Evolutionary conservation across 2,329 filamentous ascomycete species (phyloP), one percentile per base, ranked within the genome.

Genomic region (Talaromyces sp.): DNA sequence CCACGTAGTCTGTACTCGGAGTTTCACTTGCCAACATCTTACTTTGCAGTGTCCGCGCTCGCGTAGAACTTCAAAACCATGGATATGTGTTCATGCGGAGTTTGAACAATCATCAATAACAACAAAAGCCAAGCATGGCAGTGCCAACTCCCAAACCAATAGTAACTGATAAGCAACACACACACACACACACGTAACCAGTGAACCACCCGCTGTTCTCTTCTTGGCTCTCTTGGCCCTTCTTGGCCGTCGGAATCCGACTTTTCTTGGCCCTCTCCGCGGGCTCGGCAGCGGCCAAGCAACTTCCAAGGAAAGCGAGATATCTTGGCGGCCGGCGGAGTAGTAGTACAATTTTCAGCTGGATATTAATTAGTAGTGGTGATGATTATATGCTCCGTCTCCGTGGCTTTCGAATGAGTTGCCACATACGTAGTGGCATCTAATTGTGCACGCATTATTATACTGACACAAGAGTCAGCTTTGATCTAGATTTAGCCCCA

Each of bases 241-340:
- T 46, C 41, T 46, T 46, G 43, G n/a, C 43, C 43, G 43, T 38
- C 35, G 43, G 43, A 46, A 24, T 24, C 43, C 43, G 11, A 46
- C 43, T 46, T 27, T 27, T 55, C 58, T 60, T 60, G 54, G 58
- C 58, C 58, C 57, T 56, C 59, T 61, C 59, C 57, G 54, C 41
- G 41, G 35, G 14, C 35, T 38, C 35, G 54, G 58, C 58, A 60
- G 58, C 54, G 54, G 52, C 43, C 46, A 53, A 61, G 59, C 59
- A 31, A 29, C 11, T 27, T 31, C 56, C 55, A 58, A 57, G 59
- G 51, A 51, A 59, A 27, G 27, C 17, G 35, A 32, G 21, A 19
- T 54, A 19, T 56, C 58, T 59, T 59, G 58, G 58, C 57, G 21
- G 14, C 51, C 29, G 53, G 58, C 58, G 58, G 58, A 56, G 35